Evolutionary conservation across 768 basidiomycete species (phyloP).

Genomic region (Auricularia sp.): DNA sequence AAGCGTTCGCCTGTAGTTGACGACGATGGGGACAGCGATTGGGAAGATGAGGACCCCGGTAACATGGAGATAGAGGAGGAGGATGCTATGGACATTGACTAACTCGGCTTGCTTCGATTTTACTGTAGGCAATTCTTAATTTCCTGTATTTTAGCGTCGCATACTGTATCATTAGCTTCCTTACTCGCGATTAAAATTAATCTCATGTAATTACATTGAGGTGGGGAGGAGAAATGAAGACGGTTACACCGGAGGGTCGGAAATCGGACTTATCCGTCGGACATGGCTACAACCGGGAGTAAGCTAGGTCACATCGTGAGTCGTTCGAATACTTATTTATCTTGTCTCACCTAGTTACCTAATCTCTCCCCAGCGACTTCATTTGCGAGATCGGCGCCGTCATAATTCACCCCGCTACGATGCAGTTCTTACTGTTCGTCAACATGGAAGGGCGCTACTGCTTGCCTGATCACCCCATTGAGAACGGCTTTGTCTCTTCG

Average conservation of each 20-base stretch:
- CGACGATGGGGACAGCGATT: neutral
- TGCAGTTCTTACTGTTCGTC: no score
- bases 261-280: no score
- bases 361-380: no score
- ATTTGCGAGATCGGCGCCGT: no score
- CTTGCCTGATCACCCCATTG: no score
- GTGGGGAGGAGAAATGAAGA: neutral
- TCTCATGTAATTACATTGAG: neutral
- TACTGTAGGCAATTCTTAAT: neutral
- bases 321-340: no score
- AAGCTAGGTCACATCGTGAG: no score
- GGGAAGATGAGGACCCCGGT: neutral
- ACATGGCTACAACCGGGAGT: no score
- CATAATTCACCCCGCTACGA: no score
- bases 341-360: no score
- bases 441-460: no score
- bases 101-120: neutral
- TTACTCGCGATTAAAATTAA: neutral
- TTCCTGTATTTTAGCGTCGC: neutral
- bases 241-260: neutral
- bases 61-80: neutral
- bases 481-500: no score
- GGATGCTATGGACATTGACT: neutral
- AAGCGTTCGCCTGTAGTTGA: neutral
- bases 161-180: neutral